Evolutionary conservation across 257 asterid genomes (phyloP).

Genomic region (Leonotis leonurus): DNA sequence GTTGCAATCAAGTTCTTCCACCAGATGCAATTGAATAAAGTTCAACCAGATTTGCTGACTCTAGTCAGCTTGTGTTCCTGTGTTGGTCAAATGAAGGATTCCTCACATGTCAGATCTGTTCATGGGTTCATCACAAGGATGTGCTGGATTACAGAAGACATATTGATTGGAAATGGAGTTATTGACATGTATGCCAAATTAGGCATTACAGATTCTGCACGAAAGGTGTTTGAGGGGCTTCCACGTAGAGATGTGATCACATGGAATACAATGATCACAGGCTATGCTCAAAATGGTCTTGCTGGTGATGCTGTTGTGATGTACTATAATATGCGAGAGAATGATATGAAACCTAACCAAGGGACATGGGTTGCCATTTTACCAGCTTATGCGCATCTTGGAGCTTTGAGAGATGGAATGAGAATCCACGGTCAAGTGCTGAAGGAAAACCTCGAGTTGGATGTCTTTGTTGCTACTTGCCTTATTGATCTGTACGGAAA

Average conservation of each 20-base stretch:
- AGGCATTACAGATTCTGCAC: conserved; percentile 54
- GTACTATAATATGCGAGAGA: conserved; percentile 38
- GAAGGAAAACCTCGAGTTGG: conserved; percentile 41
- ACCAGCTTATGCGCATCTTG: conserved; percentile 78
- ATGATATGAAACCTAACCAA: conserved; percentile 37
- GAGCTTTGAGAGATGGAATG: conserved; percentile 66
- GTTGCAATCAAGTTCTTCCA: conserved; percentile 39
- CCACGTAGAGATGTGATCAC: conserved; percentile 62
- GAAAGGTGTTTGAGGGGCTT: conserved; percentile 44
- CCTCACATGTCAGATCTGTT: conserved; percentile 37
- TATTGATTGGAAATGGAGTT: conserved; percentile 59
- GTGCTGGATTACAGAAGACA: conserved; percentile 44
- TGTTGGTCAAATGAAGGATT: conserved; percentile 53
- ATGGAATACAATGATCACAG: conserved; percentile 75
- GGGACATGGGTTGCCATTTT: conserved; percentile 71
- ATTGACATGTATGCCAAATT: conserved; percentile 86
- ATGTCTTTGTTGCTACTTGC: conserved; percentile 61
- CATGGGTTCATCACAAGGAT: conserved; percentile 62
- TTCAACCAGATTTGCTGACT: conserved; percentile 60
- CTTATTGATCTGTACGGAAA: conserved; percentile 74
- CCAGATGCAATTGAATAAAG: conserved; percentile 40
- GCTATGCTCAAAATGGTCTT: conserved; percentile 80
- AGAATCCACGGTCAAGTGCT: conserved; percentile 49
- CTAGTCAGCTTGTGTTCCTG: conserved; percentile 65
- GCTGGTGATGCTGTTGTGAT: conserved; percentile 57